These are phyloP conservation scores for Chlorella vulgaris DNA, from an alignment of 139 green algal species.

Conservation along the genomic window DNA sequence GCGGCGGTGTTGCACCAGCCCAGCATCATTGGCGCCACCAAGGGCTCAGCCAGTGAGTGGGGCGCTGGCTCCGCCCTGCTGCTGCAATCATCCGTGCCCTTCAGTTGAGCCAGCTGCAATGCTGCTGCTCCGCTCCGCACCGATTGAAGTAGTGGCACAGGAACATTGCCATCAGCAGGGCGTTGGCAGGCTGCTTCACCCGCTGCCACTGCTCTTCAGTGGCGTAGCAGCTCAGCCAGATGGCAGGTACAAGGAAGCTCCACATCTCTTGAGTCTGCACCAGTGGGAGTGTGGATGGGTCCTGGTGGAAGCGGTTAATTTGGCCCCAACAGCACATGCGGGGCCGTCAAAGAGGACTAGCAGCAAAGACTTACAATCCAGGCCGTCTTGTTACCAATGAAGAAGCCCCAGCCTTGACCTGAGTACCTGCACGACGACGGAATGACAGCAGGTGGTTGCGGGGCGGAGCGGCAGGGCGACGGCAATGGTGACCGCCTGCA, in stretches of 20 bases:
- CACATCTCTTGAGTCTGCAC: slow-evolving; percentile 48
- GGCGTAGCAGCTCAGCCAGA: slow-evolving; percentile 32
- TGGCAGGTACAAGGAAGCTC: slow-evolving; percentile 35
- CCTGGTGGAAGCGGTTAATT: too few species aligned
- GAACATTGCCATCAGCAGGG: slow-evolving; percentile 37
- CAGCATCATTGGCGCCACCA: too few species aligned
- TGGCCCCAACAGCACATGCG: too few species aligned
- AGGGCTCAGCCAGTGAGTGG: too few species aligned
- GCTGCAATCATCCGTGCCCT: too few species aligned
- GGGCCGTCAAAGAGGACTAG: too few species aligned
- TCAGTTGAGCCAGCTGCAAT: not conserved
- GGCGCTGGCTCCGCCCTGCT: too few species aligned
- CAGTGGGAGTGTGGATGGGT: too few species aligned
- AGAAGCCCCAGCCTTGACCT: slow-evolving; percentile 20
- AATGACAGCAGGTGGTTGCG: not conserved
- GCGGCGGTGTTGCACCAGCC: too few species aligned
- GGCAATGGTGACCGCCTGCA: not conserved
- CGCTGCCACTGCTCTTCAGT: slow-evolving; percentile 30
- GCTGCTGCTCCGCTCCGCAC: not conserved
- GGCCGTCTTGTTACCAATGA: slow-evolving; percentile 20
- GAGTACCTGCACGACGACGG: slow-evolving; percentile 24
- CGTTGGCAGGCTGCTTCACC: slow-evolving; percentile 30
- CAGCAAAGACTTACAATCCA: slow-evolving; percentile 40
- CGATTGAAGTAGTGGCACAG: slow-evolving; percentile 52
- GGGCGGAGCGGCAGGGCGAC: not conserved